phyloP scores from a whole-genome alignment of 1,284 basidiomycete genomes.

The Volvariella surrecta region DNA sequence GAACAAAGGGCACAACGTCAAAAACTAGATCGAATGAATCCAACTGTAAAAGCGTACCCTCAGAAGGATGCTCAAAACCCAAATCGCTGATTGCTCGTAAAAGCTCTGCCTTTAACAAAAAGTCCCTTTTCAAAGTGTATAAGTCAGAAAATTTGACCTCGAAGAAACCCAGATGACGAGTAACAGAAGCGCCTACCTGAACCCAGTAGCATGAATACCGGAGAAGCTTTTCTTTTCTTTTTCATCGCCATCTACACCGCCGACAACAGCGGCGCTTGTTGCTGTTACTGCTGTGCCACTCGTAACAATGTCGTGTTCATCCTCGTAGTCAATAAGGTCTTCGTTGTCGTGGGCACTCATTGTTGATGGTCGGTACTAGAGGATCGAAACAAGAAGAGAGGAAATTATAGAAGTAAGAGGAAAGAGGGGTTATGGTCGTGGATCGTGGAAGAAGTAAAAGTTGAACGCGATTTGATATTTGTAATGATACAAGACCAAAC shows the following conservation, averaged over 20 bases:
- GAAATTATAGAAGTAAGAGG: slow-evolving; percentile 15
- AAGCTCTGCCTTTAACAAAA: slow-evolving; percentile 94
- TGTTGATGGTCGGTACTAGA: slow-evolving; percentile 12
- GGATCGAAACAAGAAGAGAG: slow-evolving; percentile 8
- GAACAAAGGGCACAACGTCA: not conserved
- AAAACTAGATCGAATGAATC: slow-evolving; percentile 1
- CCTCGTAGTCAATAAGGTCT: slow-evolving; percentile 90
- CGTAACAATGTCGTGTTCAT: slow-evolving; percentile 81
- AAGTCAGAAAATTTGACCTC: slow-evolving; percentile 1
- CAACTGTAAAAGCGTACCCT: slow-evolving; percentile 62
- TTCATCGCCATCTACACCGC: slow-evolving; percentile 51
- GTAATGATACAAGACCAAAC: slow-evolving; percentile 13
- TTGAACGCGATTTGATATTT: slow-evolving; percentile 11
- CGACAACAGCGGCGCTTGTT: slow-evolving; percentile 43
- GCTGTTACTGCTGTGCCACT: slow-evolving; percentile 45
- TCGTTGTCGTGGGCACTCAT: slow-evolving; percentile 79
- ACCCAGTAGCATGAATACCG: slow-evolving; percentile 94
- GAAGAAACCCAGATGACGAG: slow-evolving; percentile 7
- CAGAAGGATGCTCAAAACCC: slow-evolving; percentile 99
- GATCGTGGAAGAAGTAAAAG: slow-evolving; percentile 15
- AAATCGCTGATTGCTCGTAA: slow-evolving; percentile 97
- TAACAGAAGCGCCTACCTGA: slow-evolving; percentile 53
- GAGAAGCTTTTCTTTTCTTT: slow-evolving; percentile 97
- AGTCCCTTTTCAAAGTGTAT: slow-evolving; percentile 57
- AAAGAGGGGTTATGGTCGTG: slow-evolving; percentile 9